Base-by-base conservation (phyloP, 768 basidiomycete genomes). In the Rhodotorula paludigena region DNA sequence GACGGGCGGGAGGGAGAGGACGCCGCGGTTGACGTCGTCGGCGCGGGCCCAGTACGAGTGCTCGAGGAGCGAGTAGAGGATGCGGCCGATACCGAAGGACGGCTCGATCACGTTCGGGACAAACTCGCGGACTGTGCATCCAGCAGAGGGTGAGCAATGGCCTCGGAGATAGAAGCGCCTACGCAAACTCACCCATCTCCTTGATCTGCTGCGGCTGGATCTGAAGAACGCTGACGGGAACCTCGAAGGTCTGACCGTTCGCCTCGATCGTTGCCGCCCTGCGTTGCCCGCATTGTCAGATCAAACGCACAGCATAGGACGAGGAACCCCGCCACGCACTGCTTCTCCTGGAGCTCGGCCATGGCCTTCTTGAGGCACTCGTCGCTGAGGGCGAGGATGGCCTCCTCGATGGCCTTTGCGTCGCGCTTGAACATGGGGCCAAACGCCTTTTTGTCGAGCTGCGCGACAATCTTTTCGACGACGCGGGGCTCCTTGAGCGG, bases 61-160 rank as follows among this genome's bases (percentile, higher is more conserved):
- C 79, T 99, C 96, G 41, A 99, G 85, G 58, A 98, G 82, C 36
- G 85, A 86, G 79, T 97, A 97, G 53, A 97, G 82, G 75, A 98
- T 96, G 61, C 94, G 91, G 60, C 94, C 94, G 73, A 98, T 85
- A 66, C 96, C 94, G 79, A 97, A 96, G 8, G 96, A 99, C 32
- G 96, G 93, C 78, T 97, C 94, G 78, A 98, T 94, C 78, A 99
- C 96, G 79, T 97, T 98, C 44, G 94, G 96, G 62, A 86, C 91
- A 80, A 84, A 96, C 80, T 97, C 93, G 72, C 94, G 90, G 72
- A 90, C 92, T 96, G 76, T 1, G 64, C 60, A 62, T 3, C 58
- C 3, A n/a, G 20, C 2, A 54, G 56, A 59, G 35, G 72, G 63
- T 73, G n/a, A 61, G 58, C n/a, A 8, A 5, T 33, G 0, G 7